Evolutionary conservation across 768 basidiomycete species (phyloP).

Genomic region (Rhizopogon rudus): DNA sequence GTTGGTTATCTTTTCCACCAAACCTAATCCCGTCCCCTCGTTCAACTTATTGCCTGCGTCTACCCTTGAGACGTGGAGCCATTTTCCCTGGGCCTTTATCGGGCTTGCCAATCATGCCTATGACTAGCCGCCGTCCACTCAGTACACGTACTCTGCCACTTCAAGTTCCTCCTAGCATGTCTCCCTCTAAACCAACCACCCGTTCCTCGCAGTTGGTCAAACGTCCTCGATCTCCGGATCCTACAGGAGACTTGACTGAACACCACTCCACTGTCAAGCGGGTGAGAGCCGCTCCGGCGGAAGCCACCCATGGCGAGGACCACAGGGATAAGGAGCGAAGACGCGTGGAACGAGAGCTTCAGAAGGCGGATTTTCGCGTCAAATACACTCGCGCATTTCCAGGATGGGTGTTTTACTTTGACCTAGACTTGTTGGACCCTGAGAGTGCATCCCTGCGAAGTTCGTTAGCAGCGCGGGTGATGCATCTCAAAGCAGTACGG

Average conservation of each 20-base stretch:
- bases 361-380: slow-evolving; percentile 66
- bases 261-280: slow-evolving; percentile 36
- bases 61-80: neutral
- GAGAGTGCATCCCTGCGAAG: slow-evolving; percentile 30
- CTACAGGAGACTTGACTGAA: slow-evolving; percentile 24
- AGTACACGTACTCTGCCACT: slow-evolving; percentile 32
- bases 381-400: slow-evolving; percentile 89
- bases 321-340: slow-evolving; percentile 44
- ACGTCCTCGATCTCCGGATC: slow-evolving; percentile 50
- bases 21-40: neutral
- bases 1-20: neutral
- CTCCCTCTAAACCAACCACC: slow-evolving; percentile 28
- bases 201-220: slow-evolving; percentile 33
- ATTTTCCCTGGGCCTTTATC: neutral
- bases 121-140: slow-evolving; percentile 44
- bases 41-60: neutral
- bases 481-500: slow-evolving; percentile 75
- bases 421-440: slow-evolving; percentile 46
- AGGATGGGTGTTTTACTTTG: slow-evolving; percentile 80
- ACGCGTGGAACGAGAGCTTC: slow-evolving; percentile 46
- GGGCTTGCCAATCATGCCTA: slow-evolving; percentile 32
- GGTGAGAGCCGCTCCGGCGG: slow-evolving; percentile 28
- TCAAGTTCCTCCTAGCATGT: slow-evolving; percentile 28
- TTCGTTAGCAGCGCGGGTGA: slow-evolving; percentile 50
- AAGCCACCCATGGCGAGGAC: slow-evolving; percentile 28